Percentiles rank a stretch among this genome's conserved stretches.
phyloP scores from a whole-genome alignment of 495 filamentous ascomycete species.

The Penicillium pulvis region DNA sequence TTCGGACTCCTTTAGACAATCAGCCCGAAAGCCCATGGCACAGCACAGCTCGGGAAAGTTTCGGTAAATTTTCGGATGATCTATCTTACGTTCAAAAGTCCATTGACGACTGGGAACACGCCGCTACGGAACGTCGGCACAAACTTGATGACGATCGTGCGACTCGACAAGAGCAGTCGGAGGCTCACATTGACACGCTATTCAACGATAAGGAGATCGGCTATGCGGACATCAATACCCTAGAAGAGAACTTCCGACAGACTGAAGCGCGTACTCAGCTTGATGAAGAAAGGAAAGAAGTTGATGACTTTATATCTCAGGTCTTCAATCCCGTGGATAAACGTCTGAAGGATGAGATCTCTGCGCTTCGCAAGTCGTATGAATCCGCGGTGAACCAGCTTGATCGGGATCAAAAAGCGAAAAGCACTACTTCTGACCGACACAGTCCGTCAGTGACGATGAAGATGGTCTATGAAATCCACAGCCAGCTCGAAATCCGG shows the following conservation, averaged over 20 bases:
- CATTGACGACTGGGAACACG: constrained; percentile 48
- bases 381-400: constrained; percentile 46
- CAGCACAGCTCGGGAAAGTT: constrained; percentile 34
- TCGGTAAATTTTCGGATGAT: constrained; percentile 44
- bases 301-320: constrained; percentile 50
- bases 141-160: constrained; percentile 51
- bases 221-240: constrained; percentile 60
- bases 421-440: constrained; percentile 33
- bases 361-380: constrained; percentile 53
- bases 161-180: constrained; percentile 56
- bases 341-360: constrained; percentile 54
- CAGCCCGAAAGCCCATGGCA: constrained; percentile 41
- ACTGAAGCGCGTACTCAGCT: constrained; percentile 54
- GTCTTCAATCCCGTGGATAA: constrained; percentile 57
- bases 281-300: constrained; percentile 57
- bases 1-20: constrained; percentile 37
- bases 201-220: constrained; percentile 63
- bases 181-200: constrained; percentile 53
- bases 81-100: constrained; percentile 53
- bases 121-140: constrained; percentile 43
- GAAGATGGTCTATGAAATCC: constrained; percentile 49
- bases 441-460: constrained; percentile 46
- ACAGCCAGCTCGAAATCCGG: constrained; percentile 50
- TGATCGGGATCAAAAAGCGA: constrained; percentile 44
- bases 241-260: constrained; percentile 63